phyloP scores from a whole-genome alignment of 805 yeast genomes.

The Schizosaccharomyces osmophilus region DNA sequence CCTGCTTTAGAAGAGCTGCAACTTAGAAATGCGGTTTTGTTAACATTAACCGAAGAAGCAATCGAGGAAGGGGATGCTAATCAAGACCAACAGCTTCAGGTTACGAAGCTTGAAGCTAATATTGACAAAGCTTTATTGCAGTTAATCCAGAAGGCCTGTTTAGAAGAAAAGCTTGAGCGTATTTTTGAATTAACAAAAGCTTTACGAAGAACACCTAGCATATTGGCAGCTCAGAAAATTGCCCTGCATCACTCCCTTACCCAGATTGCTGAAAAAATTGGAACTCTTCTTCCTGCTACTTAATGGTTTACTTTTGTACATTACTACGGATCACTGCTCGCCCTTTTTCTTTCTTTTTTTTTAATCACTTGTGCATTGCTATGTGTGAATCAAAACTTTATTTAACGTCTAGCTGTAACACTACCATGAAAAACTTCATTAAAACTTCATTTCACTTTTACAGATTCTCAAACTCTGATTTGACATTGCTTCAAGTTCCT shows the following conservation, averaged over 20 bases:
- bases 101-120: constrained; percentile 20
- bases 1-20: constrained; percentile 7
- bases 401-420: too few species aligned
- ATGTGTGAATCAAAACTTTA: too few species aligned
- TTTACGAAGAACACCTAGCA: constrained; percentile 51
- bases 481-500: too few species aligned
- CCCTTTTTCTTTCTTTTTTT: too few species aligned
- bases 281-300: constrained; percentile 8
- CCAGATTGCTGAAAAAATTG: constrained; percentile 28
- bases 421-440: too few species aligned
- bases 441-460: too few species aligned
- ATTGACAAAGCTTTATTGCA: constrained; percentile 61
- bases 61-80: constrained; percentile 15
- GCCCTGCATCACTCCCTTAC: constrained; percentile 46
- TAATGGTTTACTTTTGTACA: background rate
- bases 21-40: constrained; percentile 5
- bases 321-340: too few species aligned
- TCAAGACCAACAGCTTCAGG: constrained; percentile 12
- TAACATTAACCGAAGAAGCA: constrained; percentile 7
- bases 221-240: constrained; percentile 62
- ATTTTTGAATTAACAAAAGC: constrained; percentile 47
- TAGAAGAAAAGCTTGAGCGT: constrained; percentile 21
- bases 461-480: too few species aligned
- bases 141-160: constrained; percentile 50
- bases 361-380: too few species aligned